These are phyloP conservation scores for Clonostachys sp. DNA, from an alignment of 2,329 filamentous ascomycete genomes.

Conservation along the genomic window DNA sequence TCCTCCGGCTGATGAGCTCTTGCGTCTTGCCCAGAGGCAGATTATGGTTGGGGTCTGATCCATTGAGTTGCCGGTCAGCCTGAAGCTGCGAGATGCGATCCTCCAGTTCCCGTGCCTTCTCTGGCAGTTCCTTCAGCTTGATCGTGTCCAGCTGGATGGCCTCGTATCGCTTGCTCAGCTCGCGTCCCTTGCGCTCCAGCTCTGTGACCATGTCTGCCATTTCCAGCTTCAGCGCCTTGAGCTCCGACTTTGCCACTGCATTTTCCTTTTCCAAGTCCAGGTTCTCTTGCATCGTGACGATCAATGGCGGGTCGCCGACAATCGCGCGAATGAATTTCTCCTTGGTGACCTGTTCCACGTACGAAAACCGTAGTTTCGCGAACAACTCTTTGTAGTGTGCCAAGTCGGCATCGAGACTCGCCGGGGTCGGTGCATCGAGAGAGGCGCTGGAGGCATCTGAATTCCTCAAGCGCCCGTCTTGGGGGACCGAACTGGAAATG, in stretches of 20 bases:
- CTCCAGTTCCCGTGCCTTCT: conserved; percentile 42
- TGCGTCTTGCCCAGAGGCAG: conserved; percentile 55
- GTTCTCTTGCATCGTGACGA: conserved; percentile 81
- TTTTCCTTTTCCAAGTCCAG: conserved; percentile 66
- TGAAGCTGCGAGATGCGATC: conserved; percentile 39
- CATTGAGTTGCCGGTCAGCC: conserved; percentile 25
- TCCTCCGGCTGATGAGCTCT: conserved; percentile 44
- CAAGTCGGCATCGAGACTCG: conserved; percentile 77
- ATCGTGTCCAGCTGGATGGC: conserved; percentile 41
- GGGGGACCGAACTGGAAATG: conserved; percentile 48
- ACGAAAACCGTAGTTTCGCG: conserved; percentile 92
- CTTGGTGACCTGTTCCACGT: conserved; percentile 97
- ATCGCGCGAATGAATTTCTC: conserved; percentile 95
- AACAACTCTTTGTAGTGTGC: conserved; percentile 93
- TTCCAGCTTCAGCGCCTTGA: conserved; percentile 77
- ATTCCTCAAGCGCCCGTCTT: conserved; percentile 31
- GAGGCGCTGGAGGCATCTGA: conserved; percentile 69
- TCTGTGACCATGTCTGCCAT: conserved; percentile 69
- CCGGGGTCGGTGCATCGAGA: conserved; percentile 65
- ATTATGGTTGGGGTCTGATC: conserved; percentile 33
- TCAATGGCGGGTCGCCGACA: conserved; percentile 81
- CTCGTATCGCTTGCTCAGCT: conserved; percentile 52
- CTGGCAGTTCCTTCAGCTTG: conserved; percentile 45
- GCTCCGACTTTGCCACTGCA: conserved; percentile 64
- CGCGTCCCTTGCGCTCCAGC: conserved; percentile 61